A percentile compares a stretch with the other conserved stretches of the same genome.
phyloP scores from a whole-genome alignment of 805 yeast species.

The Myxozyma monticola region DNA sequence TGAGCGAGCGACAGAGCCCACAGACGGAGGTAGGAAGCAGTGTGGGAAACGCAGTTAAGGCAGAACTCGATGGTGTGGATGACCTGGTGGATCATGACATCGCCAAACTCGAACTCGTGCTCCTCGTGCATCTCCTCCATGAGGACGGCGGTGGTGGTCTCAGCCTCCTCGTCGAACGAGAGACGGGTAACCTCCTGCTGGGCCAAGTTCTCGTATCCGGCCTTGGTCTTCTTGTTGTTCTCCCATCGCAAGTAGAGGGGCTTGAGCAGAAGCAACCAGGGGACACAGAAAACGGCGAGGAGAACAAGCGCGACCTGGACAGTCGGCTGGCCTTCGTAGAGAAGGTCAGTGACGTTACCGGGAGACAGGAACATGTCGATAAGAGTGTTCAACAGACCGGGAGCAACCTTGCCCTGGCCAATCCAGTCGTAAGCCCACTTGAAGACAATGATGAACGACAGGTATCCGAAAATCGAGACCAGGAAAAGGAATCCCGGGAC shows the following conservation, averaged over 20 bases:
- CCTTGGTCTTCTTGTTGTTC: constrained; percentile 50
- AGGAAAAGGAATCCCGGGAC: constrained; percentile 91
- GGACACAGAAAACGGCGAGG: constrained; percentile 85
- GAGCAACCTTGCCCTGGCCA: constrained; percentile 73
- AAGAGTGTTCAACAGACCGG: constrained; percentile 90
- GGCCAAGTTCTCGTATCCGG: constrained; percentile 55
- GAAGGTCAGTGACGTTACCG: constrained; percentile 76
- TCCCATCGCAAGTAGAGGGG: constrained; percentile 70
- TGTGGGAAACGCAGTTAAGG: constrained; percentile 95
- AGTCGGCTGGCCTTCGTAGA: constrained; percentile 75
- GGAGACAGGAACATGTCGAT: constrained; percentile 95
- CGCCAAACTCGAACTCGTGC: constrained; percentile 76
- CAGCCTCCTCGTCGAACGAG: constrained; percentile 41
- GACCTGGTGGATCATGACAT: constrained; percentile 93
- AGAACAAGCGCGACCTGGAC: constrained; percentile 72
- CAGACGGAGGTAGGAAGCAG: constrained; percentile 91
- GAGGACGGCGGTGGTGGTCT: constrained; percentile 36
- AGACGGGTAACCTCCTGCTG: constrained; percentile 42
- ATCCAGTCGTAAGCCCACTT: constrained; percentile 96
- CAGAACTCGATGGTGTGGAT: constrained; percentile 98
- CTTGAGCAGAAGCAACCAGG: constrained; percentile 83
- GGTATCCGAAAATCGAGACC: constrained; percentile 95
- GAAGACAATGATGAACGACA: constrained; percentile 80
- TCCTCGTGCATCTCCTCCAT: constrained; percentile 50
- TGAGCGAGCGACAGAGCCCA: constrained; percentile 98